Conservation (phyloP, 371 early-diverging fungal species). For the Coemansia sp. region DNA sequence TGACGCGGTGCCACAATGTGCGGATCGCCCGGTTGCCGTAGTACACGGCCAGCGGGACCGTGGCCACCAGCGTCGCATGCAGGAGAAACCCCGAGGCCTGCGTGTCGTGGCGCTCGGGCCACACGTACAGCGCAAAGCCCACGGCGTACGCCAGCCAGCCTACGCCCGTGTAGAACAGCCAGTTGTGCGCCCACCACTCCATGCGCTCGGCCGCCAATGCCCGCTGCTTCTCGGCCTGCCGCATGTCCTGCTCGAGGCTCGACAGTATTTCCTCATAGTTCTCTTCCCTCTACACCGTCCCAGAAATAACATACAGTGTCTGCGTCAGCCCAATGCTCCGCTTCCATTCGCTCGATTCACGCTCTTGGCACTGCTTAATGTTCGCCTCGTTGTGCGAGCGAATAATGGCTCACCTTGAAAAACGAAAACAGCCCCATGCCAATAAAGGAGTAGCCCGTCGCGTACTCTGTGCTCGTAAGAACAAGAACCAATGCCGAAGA, state of each 20-base stretch:
- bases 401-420: conserved; percentile 30
- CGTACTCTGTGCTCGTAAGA: not conserved
- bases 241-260: conserved; percentile 72
- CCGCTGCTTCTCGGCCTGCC: conserved; percentile 65
- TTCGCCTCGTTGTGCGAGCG: no score
- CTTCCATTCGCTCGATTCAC: not conserved
- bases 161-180: conserved; percentile 69
- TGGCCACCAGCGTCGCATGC: conserved; percentile 51
- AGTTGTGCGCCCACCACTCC: conserved; percentile 63
- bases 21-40: conserved; percentile 27
- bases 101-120: conserved; percentile 50
- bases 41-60: conserved; percentile 26
- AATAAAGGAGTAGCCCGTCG: not conserved
- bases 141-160: conserved; percentile 65
- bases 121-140: conserved; percentile 58
- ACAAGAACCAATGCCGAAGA: not conserved
- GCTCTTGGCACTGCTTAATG: not conserved
- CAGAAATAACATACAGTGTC: no score
- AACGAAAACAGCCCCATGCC: conserved; percentile 45
- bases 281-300: conserved; percentile 49
- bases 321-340: not conserved
- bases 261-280: conserved; percentile 82
- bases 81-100: conserved; percentile 53
- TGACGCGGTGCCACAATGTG: conserved; percentile 24
- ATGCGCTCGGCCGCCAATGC: conserved; percentile 64